Percentiles rank a stretch among this genome's conserved stretches.
Conservation (phyloP, 1,139 yeast genomes). For the Pichia sp. region DNA sequence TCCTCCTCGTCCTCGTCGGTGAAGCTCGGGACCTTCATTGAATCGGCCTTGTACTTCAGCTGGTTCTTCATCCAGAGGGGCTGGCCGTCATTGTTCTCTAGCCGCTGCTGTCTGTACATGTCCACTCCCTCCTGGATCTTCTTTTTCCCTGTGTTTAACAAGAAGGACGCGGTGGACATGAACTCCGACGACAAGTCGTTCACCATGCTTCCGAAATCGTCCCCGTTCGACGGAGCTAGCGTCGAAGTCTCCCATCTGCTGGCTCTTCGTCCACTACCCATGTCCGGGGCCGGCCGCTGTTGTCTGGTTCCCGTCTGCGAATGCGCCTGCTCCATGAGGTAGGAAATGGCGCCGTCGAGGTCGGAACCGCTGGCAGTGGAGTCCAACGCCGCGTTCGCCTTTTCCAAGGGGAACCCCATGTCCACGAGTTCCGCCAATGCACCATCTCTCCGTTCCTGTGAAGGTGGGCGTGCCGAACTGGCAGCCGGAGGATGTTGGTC, state of each 20-base stretch:
- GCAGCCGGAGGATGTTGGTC: neutral
- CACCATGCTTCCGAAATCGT: constrained; percentile 43
- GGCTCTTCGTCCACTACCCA: too few relatives aligned
- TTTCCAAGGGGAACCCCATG: constrained; percentile 69
- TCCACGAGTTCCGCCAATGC: constrained; percentile 69
- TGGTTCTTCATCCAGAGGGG: constrained; percentile 82
- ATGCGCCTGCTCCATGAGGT: constrained; percentile 58
- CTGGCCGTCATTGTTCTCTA: constrained; percentile 38
- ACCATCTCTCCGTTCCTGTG: constrained; percentile 37
- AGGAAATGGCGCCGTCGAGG: constrained; percentile 63
- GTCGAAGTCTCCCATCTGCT: neutral
- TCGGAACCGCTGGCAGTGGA: constrained; percentile 51
- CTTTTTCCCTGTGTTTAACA: constrained; percentile 57
- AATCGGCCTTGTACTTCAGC: constrained; percentile 43
- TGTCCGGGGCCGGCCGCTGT: neutral
- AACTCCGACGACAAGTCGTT: constrained; percentile 61
- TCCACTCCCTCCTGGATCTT: constrained; percentile 64
- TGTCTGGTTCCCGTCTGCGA: neutral
- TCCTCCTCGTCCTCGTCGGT: constrained; percentile 28
- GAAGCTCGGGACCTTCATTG: constrained; percentile 35
- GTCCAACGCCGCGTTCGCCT: constrained; percentile 57
- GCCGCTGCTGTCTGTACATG: constrained; percentile 44
- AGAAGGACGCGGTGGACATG: constrained; percentile 56
- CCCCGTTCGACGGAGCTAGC: constrained; percentile 9
- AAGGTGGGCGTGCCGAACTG: neutral